Percentiles rank a stretch among this genome's conserved stretches.
Evolutionary conservation across 805 yeast genomes (phyloP).

Genomic region (Schizosaccharomyces octosporus): DNA sequence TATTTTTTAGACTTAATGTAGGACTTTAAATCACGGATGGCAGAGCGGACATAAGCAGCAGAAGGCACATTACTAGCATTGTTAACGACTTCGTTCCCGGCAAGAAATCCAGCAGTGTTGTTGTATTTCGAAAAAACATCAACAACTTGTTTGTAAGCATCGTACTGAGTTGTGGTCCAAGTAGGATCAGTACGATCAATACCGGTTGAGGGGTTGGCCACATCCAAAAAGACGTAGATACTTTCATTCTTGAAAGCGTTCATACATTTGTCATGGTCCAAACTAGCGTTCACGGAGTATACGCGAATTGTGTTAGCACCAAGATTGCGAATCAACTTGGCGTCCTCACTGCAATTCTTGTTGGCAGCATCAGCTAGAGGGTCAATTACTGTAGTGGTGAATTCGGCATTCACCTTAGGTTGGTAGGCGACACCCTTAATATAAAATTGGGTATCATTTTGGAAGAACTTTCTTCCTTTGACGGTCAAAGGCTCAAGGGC

Average conservation of each 20-base stretch:
- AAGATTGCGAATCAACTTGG: constrained; percentile 41
- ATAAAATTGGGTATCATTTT: constrained; percentile 57
- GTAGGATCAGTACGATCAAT: constrained; percentile 49
- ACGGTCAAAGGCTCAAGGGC: not conserved
- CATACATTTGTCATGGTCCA: constrained; percentile 57
- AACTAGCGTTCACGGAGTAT: constrained; percentile 51
- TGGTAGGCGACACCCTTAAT: constrained; percentile 68
- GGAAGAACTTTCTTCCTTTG: constrained; percentile 24
- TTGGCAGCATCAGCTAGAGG: constrained; percentile 44
- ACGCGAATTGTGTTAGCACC: constrained; percentile 60
- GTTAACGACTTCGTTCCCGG: constrained; percentile 89
- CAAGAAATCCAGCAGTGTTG: constrained; percentile 77
- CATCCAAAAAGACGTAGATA: constrained; percentile 69
- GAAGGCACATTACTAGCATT: constrained; percentile 60
- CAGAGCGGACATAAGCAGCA: constrained; percentile 84
- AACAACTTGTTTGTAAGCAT: constrained; percentile 56
- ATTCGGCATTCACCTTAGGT: constrained; percentile 27
- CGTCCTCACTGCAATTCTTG: constrained; percentile 47
- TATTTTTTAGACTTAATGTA: constrained; percentile 43
- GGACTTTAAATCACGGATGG: constrained; percentile 61
- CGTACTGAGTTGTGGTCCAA: constrained; percentile 23
- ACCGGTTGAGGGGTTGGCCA: constrained; percentile 62
- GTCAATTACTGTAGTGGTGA: constrained; percentile 30
- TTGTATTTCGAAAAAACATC: constrained; percentile 53
- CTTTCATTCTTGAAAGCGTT: constrained; percentile 50